Percentiles rank a stretch among this genome's conserved stretches.
phyloP scores from a whole-genome alignment of 2,329 filamentous ascomycete genomes.

The Microcyclospora tardicrescens region DNA sequence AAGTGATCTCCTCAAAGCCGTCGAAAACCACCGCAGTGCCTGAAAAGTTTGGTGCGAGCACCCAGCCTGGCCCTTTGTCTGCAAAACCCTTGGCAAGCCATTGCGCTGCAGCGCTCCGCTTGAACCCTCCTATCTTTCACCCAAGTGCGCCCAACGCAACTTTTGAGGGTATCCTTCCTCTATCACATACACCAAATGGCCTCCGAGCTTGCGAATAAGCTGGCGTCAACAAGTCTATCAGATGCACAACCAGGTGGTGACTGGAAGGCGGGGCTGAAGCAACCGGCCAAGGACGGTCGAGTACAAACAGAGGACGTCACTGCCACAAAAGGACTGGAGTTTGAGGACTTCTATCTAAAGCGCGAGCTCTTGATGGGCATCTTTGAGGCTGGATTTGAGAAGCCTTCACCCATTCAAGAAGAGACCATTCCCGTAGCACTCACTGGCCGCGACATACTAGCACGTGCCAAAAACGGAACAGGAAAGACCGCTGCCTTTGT shows the following conservation, averaged over 20 bases:
- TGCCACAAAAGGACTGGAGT: constrained; percentile 92
- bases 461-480: constrained; percentile 94
- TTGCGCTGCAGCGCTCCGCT: background rate
- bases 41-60: too few species aligned
- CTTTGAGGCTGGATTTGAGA: constrained; percentile 97
- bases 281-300: constrained; percentile 61
- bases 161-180: background rate
- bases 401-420: constrained; percentile 97
- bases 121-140: background rate
- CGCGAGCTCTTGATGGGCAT: constrained; percentile 96
- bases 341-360: constrained; percentile 93
- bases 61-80: too few species aligned
- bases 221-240: constrained; percentile 42
- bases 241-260: constrained; percentile 44
- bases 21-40: too few species aligned
- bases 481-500: constrained; percentile 98
- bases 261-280: constrained; percentile 62
- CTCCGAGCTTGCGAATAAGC: constrained; percentile 41
- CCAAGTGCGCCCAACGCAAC: background rate
- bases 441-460: constrained; percentile 87
- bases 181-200: constrained; percentile 26
- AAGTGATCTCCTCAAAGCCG: too few species aligned
- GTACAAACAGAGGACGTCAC: constrained; percentile 95
- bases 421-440: constrained; percentile 95
- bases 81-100: too few species aligned